Percentiles rank a stretch among this genome's conserved stretches.
Conservation (phyloP, 352 stramenopile genomes). For the Pythium insidiosum region DNA sequence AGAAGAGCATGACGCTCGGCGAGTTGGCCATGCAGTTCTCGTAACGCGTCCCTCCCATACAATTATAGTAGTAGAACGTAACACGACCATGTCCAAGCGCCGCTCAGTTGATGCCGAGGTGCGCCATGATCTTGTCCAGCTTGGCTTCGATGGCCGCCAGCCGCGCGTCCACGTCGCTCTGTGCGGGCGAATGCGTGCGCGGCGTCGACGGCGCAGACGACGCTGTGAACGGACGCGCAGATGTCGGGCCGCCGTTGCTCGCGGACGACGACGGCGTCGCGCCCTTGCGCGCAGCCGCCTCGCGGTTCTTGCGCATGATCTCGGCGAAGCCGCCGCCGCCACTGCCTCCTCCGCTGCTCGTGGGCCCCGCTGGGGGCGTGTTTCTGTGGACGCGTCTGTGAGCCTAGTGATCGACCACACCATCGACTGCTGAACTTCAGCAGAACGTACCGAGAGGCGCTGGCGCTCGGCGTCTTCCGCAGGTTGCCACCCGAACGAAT, state of each 20-base stretch:
- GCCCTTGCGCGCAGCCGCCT: conserved; percentile 63
- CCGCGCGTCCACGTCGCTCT: conserved; percentile 37
- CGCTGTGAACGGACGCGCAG: background rate
- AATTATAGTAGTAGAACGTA: background rate
- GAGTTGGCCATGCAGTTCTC: conserved; percentile 80
- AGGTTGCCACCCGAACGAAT: conserved; percentile 65
- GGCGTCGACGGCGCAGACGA: conserved; percentile 54
- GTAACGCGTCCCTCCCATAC: conserved; percentile 23
- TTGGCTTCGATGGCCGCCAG: conserved; percentile 78
- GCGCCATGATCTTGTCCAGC: conserved; percentile 86
- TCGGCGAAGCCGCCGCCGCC: conserved; percentile 71
- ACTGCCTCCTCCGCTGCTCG: conserved; percentile 3
- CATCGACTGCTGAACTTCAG: no score
- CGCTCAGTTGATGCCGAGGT: conserved; percentile 42
- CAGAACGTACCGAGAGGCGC: conserved; percentile 18
- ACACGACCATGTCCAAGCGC: background rate
- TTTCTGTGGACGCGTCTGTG: conserved; percentile 7
- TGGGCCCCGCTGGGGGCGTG: conserved; percentile 14
- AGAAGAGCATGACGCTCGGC: conserved; percentile 72
- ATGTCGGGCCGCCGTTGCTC: conserved; percentile 1
- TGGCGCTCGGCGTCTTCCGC: conserved; percentile 34
- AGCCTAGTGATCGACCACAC: no score
- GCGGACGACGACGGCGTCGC: conserved; percentile 1
- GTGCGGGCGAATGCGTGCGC: conserved; percentile 13
- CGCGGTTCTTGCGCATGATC: conserved; percentile 87